These are phyloP conservation scores for Malassezia obtusa DNA, from an alignment of 1,284 basidiomycete species.

Conservation along the genomic window DNA sequence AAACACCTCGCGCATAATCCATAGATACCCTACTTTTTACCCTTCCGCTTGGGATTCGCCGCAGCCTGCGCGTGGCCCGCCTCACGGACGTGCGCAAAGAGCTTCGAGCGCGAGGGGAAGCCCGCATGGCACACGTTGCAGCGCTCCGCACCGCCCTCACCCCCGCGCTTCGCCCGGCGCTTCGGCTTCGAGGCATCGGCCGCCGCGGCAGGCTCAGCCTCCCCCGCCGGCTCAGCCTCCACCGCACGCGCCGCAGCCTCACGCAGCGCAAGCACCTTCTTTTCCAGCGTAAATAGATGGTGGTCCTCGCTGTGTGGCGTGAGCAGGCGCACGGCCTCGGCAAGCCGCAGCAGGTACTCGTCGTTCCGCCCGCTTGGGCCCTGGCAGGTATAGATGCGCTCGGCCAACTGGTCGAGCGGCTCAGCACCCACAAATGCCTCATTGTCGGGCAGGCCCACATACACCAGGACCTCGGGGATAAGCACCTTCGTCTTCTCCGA, in stretches of 20 bases:
- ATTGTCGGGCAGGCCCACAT: slow-evolving; percentile 67
- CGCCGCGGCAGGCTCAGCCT: neutral
- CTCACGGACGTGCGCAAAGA: slow-evolving; percentile 66
- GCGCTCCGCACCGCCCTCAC: slow-evolving; percentile 7
- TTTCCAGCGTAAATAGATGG: slow-evolving; percentile 68
- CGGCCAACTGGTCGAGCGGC: slow-evolving; percentile 59
- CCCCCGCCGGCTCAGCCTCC: neutral
- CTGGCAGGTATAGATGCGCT: slow-evolving; percentile 61
- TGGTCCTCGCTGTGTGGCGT: slow-evolving; percentile 66
- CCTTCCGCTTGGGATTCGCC: neutral
- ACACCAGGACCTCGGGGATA: slow-evolving; percentile 57
- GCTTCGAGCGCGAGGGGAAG: slow-evolving; percentile 66
- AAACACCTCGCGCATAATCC: neutral
- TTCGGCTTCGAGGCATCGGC: neutral
- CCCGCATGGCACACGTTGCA: slow-evolving; percentile 64
- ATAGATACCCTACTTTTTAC: neutral
- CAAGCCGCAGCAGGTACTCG: slow-evolving; percentile 71
- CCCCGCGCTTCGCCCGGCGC: neutral
- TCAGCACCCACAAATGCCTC: slow-evolving; percentile 74
- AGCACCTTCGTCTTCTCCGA: slow-evolving; percentile 48
- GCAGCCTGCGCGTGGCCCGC: slow-evolving; percentile 63
- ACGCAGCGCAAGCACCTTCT: slow-evolving; percentile 23
- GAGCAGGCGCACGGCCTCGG: slow-evolving; percentile 59
- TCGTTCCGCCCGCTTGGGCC: slow-evolving; percentile 74
- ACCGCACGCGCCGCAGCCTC: slow-evolving; percentile 11